These are phyloP conservation scores for Nicotiana benthamiana DNA, from an alignment of 257 asterid species.

Conservation along the genomic window DNA sequence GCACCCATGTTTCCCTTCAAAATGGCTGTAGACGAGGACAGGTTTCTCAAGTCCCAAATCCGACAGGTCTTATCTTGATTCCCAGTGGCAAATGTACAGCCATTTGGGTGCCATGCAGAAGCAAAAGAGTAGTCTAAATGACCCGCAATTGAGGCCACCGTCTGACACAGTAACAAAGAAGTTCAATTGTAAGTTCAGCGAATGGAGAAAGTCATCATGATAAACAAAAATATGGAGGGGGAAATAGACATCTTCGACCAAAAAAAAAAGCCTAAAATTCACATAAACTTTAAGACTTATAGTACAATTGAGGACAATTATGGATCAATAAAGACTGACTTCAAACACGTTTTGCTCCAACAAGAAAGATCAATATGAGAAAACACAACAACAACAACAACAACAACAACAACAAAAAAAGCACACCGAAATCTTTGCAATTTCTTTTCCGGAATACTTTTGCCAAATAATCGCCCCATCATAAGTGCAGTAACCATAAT, in stretches of 20 bases:
- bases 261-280: neutral
- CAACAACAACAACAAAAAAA: no score
- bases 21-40: conserved; percentile 28
- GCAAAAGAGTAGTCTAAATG: conserved; percentile 73
- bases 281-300: neutral
- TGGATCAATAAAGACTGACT: neutral
- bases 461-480: neutral
- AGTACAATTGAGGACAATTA: neutral
- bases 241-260: neutral
- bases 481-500: neutral
- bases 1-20: conserved; percentile 68
- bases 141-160: conserved; percentile 45
- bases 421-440: neutral
- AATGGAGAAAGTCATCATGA: neutral
- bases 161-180: conserved; percentile 22
- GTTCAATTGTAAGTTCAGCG: neutral
- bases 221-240: neutral
- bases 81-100: conserved; percentile 60
- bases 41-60: conserved; percentile 64
- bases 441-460: neutral
- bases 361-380: neutral
- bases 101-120: conserved; percentile 68
- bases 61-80: conserved; percentile 76
- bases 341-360: neutral
- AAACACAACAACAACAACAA: no score